phyloP scores from a whole-genome alignment of 805 yeast species.

The Yarrowia sp. region DNA sequence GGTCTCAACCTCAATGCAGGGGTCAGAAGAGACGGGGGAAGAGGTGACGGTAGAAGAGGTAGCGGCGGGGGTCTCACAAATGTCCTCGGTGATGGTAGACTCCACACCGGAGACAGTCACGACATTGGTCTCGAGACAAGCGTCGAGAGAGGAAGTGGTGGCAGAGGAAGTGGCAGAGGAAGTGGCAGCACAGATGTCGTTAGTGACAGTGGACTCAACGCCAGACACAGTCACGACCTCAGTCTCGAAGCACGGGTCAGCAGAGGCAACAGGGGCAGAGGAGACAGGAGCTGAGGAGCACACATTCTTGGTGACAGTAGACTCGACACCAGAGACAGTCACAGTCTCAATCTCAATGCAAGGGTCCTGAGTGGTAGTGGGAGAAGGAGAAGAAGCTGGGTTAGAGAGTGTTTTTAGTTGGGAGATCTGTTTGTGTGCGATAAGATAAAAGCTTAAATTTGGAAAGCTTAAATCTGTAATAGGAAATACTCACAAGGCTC shows the following conservation, averaged over 20 bases:
- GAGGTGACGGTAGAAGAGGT: not conserved
- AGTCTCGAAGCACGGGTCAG: constrained; percentile 5
- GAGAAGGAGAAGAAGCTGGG: not conserved
- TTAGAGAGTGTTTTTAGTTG: not conserved
- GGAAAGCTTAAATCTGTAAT: no score
- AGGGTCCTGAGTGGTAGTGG: not conserved
- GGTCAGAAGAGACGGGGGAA: not conserved
- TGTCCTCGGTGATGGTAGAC: not conserved
- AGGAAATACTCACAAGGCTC: no score
- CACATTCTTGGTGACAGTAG: not conserved
- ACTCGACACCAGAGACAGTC: not conserved
- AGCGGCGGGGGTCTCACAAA: not conserved
- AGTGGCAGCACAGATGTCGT: not conserved
- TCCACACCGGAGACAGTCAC: not conserved
- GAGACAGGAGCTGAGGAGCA: not conserved
- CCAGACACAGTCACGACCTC: constrained; percentile 2
- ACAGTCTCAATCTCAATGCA: constrained; percentile 3
- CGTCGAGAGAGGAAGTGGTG: not conserved
- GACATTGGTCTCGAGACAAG: not conserved
- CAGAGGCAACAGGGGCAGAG: not conserved
- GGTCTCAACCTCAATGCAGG: not conserved
- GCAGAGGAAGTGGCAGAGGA: no score
- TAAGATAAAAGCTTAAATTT: no score
- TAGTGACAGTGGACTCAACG: not conserved
- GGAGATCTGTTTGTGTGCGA: no score